Percentiles rank a stretch among this genome's conserved stretches.
phyloP scores from a whole-genome alignment of 1,284 basidiomycete species.

The Boletus albobrunnescens region DNA sequence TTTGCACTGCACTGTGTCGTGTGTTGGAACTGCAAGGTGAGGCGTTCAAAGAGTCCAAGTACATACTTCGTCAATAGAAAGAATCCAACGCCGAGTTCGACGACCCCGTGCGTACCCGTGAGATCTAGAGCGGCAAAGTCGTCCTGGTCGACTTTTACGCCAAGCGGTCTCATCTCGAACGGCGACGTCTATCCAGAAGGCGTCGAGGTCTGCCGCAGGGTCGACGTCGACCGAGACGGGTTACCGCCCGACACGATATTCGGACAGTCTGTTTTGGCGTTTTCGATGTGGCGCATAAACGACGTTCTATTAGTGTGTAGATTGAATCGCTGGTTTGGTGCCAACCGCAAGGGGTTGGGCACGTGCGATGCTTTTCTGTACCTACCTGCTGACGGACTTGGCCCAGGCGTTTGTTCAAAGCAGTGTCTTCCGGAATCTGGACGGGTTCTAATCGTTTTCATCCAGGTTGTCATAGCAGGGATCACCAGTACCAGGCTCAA shows the following conservation, averaged over 20 bases:
- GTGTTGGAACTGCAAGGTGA: no score
- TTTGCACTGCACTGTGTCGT: no score
- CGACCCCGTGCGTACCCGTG: no score
- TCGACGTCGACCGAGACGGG: conserved; percentile 68
- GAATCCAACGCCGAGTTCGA: no score
- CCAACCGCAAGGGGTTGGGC: conserved; percentile 32
- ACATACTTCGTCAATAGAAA: no score
- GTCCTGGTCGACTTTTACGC: conserved; percentile 62
- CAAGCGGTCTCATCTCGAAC: conserved; percentile 54
- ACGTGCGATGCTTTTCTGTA: not conserved
- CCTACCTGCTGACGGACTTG: not conserved
- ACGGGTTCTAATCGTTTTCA: not conserved
- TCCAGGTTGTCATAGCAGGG: no score
- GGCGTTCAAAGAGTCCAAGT: no score
- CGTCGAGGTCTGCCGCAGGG: conserved; percentile 66
- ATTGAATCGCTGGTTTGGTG: no score
- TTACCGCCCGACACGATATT: conserved; percentile 55
- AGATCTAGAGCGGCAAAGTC: conserved; percentile 33
- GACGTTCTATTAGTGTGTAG: no score
- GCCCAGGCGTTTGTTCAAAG: not conserved
- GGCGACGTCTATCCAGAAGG: conserved; percentile 27
- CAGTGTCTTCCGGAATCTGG: not conserved
- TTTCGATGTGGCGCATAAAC: fast-evolving
- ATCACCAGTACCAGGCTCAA: not conserved
- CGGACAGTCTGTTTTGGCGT: conserved; percentile 39